Evolutionary conservation across 1,284 basidiomycete genomes (phyloP).

Genomic region (Filobasidium uniguttulatum): DNA sequence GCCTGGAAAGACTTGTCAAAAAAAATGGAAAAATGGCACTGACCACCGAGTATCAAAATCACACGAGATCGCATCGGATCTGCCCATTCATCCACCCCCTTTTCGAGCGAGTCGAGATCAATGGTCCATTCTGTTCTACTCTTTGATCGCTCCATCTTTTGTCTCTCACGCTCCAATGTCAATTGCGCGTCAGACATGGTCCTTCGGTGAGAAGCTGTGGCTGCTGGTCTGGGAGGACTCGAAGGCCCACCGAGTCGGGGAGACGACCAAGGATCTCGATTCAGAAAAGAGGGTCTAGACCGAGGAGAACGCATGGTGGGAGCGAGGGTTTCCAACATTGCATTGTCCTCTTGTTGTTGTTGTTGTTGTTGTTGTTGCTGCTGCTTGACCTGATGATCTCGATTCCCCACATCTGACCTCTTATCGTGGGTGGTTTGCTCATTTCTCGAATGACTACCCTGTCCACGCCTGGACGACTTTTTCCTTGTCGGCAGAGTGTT

Average conservation of each 20-base stretch:
- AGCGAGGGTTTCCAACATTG: neutral
- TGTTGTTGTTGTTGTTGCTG: neutral
- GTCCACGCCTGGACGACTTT: neutral
- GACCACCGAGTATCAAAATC: conserved; percentile 1
- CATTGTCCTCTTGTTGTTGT: neutral
- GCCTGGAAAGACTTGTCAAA: neutral
- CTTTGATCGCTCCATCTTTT: neutral
- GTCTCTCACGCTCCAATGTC: neutral
- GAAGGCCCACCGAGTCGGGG: neutral
- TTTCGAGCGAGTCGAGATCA: neutral
- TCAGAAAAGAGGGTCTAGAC: too few species aligned
- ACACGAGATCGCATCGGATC: neutral
- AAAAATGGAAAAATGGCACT: neutral
- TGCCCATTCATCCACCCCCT: neutral
- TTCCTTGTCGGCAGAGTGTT: neutral
- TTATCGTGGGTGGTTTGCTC: too few species aligned
- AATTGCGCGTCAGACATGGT: neutral
- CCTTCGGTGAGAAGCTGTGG: neutral
- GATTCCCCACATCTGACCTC: too few species aligned
- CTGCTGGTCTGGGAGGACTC: neutral
- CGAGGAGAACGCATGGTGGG: neutral
- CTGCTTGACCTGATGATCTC: neutral
- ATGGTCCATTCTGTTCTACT: neutral
- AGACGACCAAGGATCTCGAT: neutral
- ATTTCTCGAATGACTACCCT: neutral